These are phyloP conservation scores for Boletus huronensis DNA, from an alignment of 768 basidiomycete species.

Conservation along the genomic window DNA sequence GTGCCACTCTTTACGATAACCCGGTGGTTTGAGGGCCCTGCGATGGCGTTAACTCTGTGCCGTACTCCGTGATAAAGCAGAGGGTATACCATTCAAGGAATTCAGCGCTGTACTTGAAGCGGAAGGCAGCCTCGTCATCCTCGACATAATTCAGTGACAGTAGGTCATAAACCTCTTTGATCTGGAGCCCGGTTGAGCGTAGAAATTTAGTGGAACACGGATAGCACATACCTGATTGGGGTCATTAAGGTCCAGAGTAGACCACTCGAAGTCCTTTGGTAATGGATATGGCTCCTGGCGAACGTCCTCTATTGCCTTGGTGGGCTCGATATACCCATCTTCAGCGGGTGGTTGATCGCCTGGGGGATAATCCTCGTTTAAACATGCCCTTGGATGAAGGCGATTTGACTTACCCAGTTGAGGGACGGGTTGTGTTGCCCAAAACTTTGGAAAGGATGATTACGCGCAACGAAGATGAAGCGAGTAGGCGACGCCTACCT, in stretches of 20 bases:
- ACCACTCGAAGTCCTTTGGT: slow-evolving; percentile 94
- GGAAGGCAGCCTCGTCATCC: slow-evolving; percentile 92
- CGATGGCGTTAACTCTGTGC: neutral
- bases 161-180: slow-evolving; percentile 88
- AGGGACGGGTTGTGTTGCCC: slow-evolving; percentile 97
- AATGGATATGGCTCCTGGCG: slow-evolving; percentile 85
- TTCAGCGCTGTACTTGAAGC: slow-evolving; percentile 93
- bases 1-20: slow-evolving; percentile 93
- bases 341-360: slow-evolving; percentile 61
- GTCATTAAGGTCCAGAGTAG: slow-evolving; percentile 72
- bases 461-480: slow-evolving; percentile 6
- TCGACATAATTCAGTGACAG: slow-evolving; percentile 95
- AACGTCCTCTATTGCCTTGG: slow-evolving; percentile 71
- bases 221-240: slow-evolving; percentile 54
- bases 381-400: neutral
- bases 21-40: slow-evolving; percentile 94
- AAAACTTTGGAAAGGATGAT: slow-evolving; percentile 64
- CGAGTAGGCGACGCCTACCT: slow-evolving; percentile 48
- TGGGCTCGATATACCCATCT: slow-evolving; percentile 89
- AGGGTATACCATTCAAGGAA: slow-evolving; percentile 79
- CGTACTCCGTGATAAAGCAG: neutral
- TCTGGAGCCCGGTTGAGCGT: slow-evolving; percentile 40
- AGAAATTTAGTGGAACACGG: neutral
- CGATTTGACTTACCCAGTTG: slow-evolving; percentile 54
- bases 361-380: slow-evolving; percentile 26